Evolutionary conservation across 2,329 filamentous ascomycete species (phyloP), one percentile per base, ranked within the genome.

Genomic region (Fusarium tjaetaba): DNA sequence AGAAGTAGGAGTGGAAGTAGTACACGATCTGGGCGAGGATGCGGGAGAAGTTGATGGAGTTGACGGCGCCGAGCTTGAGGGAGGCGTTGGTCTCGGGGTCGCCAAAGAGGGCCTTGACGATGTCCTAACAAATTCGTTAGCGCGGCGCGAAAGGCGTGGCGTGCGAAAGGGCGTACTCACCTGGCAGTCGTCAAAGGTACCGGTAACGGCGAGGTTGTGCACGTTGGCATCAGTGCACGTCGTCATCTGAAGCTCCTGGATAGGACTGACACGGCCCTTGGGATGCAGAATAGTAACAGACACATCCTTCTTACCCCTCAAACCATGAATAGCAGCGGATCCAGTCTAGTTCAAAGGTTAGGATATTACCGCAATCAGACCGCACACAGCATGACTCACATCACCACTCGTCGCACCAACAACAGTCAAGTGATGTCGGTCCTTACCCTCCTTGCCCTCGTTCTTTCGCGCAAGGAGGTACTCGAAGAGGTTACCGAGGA

Each of bases 161-260:
- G 34, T 10, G 9, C 6, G 30, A 5, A 5, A 5, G 10, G 13
- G 9, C 68, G 20, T 15, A 34, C 63, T 13, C 83, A 91, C 91
- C 86, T 98, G 96, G 84, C 96, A 98, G 81, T 98, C 95, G 80
- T 98, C 96, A 81, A 98, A 98, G 0, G 94, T 97, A 65, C 96
- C 96, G 56, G 93, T 91, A 18, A 98, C 93, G 60, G 94, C 91
- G 52, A 98, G 85, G 83, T 97, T 97, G 87, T 98, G 94, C 39
- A 98, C 95, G 80, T 98, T 98, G 67, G 89, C 85, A 81, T 98
- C 96, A 45, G 94, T 86, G 34, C 96, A 93, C 0, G 96, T 98
- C 2, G 95, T 98, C 96, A 98, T 98, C 85, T 98, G 96, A 9
- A 94, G 93, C 83, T 98, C 94, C 83, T 98, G 96, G 65, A 98